Base-by-base conservation (phyloP, 2,329 filamentous ascomycete species). In the Hansfordia pulvinata region DNA sequence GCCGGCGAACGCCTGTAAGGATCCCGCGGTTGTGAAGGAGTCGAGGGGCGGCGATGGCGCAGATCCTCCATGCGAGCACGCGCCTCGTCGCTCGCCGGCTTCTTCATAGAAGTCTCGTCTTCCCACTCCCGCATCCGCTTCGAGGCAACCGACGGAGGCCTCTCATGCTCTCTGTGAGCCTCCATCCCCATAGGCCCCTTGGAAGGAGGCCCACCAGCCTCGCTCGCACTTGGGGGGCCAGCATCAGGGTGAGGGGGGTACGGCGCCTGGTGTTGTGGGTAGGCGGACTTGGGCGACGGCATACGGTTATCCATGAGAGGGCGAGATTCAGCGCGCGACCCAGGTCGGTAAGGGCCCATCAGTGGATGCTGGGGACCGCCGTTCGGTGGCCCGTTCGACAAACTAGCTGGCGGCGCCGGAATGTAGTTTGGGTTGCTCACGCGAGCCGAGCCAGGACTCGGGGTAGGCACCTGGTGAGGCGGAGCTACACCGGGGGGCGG, bases 121-220 rank as follows among this genome's bases (percentile, higher is more conserved):
- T 96, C 90, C 86, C 90, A 94, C 44, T 96, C 90, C 25, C 86
- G 76, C 49, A 76, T 68, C 31, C 90, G 73, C 64, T 98, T 98
- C 30, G 78, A 73, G 4, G 69, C 70, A 8, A 82, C 79, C 19
- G 84, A 92, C 2, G 77, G 56, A 11, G 85, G 82, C n/a, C 85
- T 70, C 30, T 93, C 79, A 34, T 62, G 66, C 28, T 71, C 67
- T 32, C 69, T 58, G 28, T 64, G 77, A 32, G 69, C 63, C 43
- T 88, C 78, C 24, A 77, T 75, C 23, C 77, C 71, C 30, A 63
- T 56, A 2, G 55, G 41, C 4, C 56, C 54, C 27, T 59, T 58
- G 13, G 57, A 55, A 31, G 71, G 69, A 17, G 76, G 66, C 36
- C 76, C 74, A 35, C 78, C 79, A 38, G 67, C 66, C 18, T 77